These are phyloP conservation scores for Cymbidium sinense DNA, from an alignment of 106 monocot species.

Conservation along the genomic window DNA sequence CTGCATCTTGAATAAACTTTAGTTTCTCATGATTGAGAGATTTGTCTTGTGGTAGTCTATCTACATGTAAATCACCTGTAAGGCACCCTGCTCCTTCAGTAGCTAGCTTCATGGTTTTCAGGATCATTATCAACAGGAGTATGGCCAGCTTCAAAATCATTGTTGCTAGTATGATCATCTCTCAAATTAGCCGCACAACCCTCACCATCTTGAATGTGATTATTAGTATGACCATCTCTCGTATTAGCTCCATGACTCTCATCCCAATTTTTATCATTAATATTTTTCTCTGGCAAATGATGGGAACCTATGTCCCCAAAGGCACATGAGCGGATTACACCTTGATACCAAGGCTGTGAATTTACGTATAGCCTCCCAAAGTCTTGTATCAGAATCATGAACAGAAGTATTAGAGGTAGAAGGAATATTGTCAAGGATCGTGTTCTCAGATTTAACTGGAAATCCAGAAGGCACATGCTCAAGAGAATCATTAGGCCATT, in stretches of 20 bases:
- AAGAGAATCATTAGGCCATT: background rate
- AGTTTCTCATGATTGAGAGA: conserved; percentile 1
- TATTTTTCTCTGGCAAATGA: no score
- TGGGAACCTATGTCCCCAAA: background rate
- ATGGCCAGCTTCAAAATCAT: no score
- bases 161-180: no score
- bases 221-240: background rate
- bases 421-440: background rate
- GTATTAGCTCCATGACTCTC: conserved; percentile 7
- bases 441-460: background rate
- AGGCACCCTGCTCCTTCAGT: conserved; percentile 3
- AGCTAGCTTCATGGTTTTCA: background rate
- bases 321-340: background rate
- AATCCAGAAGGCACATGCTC: no score
- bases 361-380: background rate
- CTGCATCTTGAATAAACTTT: background rate
- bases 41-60: background rate
- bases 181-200: no score
- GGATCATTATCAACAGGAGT: background rate
- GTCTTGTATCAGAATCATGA: background rate
- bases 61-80: background rate
- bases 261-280: background rate
- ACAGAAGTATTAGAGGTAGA: background rate
- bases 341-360: background rate
- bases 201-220: no score